Conservation (phyloP, 2,329 filamentous ascomycete species). For the Apiospora kogelbergensis region DNA sequence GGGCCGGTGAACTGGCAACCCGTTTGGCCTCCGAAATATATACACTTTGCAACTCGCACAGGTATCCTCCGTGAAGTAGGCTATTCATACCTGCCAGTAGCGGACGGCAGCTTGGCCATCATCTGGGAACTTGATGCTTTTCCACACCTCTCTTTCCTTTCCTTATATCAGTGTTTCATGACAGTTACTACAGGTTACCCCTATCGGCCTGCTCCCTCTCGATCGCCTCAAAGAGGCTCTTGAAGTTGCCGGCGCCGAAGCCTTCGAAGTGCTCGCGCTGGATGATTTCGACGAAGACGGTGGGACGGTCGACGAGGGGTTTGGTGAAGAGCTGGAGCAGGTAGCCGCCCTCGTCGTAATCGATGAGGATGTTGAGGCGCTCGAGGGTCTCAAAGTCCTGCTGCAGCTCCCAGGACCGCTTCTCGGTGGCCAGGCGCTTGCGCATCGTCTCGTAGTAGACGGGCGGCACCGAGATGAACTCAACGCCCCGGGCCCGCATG, state of each 20-base stretch:
- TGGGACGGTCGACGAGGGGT: slow-evolving; percentile 91
- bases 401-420: slow-evolving; percentile 61
- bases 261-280: slow-evolving; percentile 88
- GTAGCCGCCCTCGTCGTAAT: slow-evolving; percentile 93
- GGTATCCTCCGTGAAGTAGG: not conserved
- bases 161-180: not conserved
- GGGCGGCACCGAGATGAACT: slow-evolving; percentile 88
- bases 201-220: slow-evolving; percentile 87
- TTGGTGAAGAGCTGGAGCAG: slow-evolving; percentile 76
- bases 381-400: slow-evolving; percentile 80
- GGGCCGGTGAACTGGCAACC: not conserved
- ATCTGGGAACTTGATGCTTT: not conserved
- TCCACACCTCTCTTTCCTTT: not conserved
- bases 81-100: not conserved
- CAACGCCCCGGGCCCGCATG: slow-evolving; percentile 81
- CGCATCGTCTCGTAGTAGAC: slow-evolving; percentile 84
- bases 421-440: slow-evolving; percentile 66
- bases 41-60: not conserved
- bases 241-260: slow-evolving; percentile 95
- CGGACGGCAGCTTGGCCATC: not conserved
- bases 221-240: slow-evolving; percentile 91
- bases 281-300: slow-evolving; percentile 95
- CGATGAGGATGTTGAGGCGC: slow-evolving; percentile 83
- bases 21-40: not conserved
- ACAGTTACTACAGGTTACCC: slow-evolving; percentile 66